Conservation (phyloP, 179 eudicot species). For the Nepenthes alata region DNA sequence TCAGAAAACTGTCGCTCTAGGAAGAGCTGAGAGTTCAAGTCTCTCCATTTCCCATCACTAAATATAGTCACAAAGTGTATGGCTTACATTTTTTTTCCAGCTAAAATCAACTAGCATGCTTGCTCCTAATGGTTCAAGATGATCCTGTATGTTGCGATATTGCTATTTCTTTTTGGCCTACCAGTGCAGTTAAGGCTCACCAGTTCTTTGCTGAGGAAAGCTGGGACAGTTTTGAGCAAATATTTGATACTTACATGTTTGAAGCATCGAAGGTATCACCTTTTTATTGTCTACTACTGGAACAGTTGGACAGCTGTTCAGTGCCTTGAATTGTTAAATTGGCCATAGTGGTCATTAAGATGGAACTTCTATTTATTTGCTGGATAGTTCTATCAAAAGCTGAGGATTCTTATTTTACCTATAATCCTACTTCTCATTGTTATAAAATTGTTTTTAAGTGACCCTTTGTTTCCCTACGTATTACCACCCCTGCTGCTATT, state of each 20-base stretch:
- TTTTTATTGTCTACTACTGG: neutral
- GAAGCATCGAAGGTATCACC: conserved; percentile 84
- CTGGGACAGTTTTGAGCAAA: conserved; percentile 86
- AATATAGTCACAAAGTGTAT: conserved; percentile 10
- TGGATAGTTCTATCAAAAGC: too few relatives aligned
- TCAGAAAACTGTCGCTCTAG: conserved; percentile 81
- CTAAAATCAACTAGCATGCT: conserved; percentile 4
- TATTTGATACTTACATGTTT: conserved; percentile 80
- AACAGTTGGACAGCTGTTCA: too few relatives aligned
- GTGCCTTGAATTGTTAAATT: too few relatives aligned
- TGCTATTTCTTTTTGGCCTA: conserved; percentile 35
- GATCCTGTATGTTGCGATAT: conserved; percentile 26
- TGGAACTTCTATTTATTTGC: too few relatives aligned
- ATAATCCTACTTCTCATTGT: too few relatives aligned
- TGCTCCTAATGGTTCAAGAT: conserved; percentile 9
- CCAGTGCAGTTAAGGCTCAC: conserved; percentile 95
- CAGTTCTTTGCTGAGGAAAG: conserved; percentile 81
- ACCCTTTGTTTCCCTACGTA: too few relatives aligned
- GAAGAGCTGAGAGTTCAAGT: conserved; percentile 99
- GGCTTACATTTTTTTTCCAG: neutral
- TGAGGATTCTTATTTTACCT: too few relatives aligned
- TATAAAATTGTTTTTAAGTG: too few relatives aligned
- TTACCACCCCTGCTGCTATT: too few relatives aligned
- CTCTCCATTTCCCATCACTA: conserved; percentile 98
- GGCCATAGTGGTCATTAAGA: too few relatives aligned